These are phyloP conservation scores for Pisolithus orientalis DNA, from an alignment of 768 basidiomycete genomes.

Conservation along the genomic window DNA sequence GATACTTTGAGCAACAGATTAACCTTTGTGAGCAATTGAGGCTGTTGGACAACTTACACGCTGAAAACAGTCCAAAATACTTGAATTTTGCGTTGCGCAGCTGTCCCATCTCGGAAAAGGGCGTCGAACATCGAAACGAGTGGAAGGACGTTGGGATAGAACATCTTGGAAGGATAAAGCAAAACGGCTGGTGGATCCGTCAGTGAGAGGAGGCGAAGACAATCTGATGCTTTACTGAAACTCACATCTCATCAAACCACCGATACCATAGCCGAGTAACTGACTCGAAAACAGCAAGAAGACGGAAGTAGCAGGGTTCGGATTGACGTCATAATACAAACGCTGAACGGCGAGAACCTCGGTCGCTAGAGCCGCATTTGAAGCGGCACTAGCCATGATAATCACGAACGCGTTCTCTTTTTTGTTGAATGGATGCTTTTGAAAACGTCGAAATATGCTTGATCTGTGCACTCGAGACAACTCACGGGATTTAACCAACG, in stretches of 20 bases:
- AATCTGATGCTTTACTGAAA: neutral
- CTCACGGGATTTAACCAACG: slow-evolving; percentile 46
- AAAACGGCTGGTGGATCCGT: slow-evolving; percentile 11
- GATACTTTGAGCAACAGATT: slow-evolving; percentile 31
- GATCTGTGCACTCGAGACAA: neutral
- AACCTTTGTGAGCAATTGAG: neutral
- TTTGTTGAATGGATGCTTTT: slow-evolving; percentile 54
- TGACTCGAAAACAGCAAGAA: slow-evolving; percentile 34
- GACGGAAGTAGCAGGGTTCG: slow-evolving; percentile 39
- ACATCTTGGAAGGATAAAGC: slow-evolving; percentile 41
- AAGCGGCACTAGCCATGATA: slow-evolving; percentile 51
- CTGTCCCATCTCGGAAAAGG: slow-evolving; percentile 37
- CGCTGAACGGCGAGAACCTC: slow-evolving; percentile 51
- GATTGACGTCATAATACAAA: slow-evolving; percentile 46
- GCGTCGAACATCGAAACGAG: slow-evolving; percentile 22
- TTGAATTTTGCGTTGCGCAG: slow-evolving; percentile 36
- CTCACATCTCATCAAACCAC: slow-evolving; percentile 45
- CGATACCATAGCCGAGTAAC: slow-evolving; percentile 47
- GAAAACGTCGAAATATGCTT: neutral
- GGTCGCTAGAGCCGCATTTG: slow-evolving; percentile 47
- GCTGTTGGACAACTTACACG: neutral
- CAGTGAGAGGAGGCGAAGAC: neutral
- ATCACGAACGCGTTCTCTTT: slow-evolving; percentile 55
- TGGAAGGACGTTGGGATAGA: slow-evolving; percentile 31
- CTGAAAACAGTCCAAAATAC: slow-evolving; percentile 44